Evolutionary conservation across 352 stramenopile genomes (phyloP).

Genomic region (Globisporangium paddicum): DNA sequence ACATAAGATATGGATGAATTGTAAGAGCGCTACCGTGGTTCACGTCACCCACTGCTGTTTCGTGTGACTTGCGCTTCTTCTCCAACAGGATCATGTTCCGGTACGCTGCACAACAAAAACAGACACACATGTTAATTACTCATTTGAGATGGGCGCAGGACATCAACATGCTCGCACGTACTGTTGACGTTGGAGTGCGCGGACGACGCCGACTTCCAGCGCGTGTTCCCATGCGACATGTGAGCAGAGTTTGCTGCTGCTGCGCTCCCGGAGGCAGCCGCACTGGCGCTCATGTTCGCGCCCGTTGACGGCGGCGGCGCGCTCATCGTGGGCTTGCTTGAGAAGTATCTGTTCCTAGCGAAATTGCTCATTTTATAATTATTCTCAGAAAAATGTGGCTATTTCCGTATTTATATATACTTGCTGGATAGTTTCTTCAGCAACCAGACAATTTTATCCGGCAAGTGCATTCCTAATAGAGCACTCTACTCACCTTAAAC

Average conservation of each 20-base stretch:
- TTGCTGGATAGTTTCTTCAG: too few species aligned
- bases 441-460: too few species aligned
- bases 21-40: conserved; percentile 26
- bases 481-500: too few species aligned
- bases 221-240: conserved; percentile 3
- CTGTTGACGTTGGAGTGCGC: conserved; percentile 18
- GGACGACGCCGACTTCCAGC: conserved; percentile 14
- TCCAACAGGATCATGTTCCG: conserved; percentile 47
- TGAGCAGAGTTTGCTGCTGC: background rate
- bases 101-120: conserved; percentile 14
- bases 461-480: too few species aligned
- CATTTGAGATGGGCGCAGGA: too few species aligned
- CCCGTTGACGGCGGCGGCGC: background rate
- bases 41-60: conserved; percentile 37
- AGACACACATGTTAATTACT: background rate
- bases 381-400: too few species aligned
- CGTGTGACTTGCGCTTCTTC: conserved; percentile 45
- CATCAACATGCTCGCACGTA: conserved; percentile 13
- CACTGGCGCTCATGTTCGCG: background rate
- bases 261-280: background rate
- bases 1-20: too few species aligned
- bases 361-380: too few species aligned
- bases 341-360: too few species aligned
- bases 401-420: too few species aligned
- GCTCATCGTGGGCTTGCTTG: background rate